Percentiles rank a stretch among this genome's conserved stretches.
Evolutionary conservation across 1,284 basidiomycete species (phyloP).

Genomic region (Ustilago esculenta): DNA sequence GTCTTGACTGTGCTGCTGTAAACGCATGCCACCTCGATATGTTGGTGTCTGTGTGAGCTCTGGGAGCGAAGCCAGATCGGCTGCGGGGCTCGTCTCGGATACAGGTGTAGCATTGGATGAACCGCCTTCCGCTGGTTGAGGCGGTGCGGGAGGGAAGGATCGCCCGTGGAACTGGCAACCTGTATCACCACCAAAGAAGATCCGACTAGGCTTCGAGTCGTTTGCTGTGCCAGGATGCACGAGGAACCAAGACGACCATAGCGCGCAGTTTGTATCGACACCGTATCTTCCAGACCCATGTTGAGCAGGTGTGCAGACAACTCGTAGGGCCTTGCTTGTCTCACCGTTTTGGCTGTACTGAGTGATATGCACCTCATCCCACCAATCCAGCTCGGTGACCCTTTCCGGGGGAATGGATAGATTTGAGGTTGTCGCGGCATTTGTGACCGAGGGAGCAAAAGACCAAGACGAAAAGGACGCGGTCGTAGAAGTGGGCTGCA

Average conservation of each 20-base stretch:
- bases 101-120: conserved; percentile 5
- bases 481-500: conserved; percentile 2
- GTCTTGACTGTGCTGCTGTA: conserved; percentile 5
- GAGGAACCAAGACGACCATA: conserved; percentile 62
- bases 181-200: conserved; percentile 64
- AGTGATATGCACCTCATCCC: conserved; percentile 51
- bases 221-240: conserved; percentile 16
- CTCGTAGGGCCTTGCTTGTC: conserved; percentile 4
- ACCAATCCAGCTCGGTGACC: conserved; percentile 63
- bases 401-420: conserved; percentile 46
- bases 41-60: neutral
- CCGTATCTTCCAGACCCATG: conserved; percentile 61
- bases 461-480: conserved; percentile 15
- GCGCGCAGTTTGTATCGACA: conserved; percentile 47
- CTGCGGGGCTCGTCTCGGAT: conserved; percentile 7
- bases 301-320: conserved; percentile 63
- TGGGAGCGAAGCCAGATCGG: conserved; percentile 7
- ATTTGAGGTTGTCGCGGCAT: conserved; percentile 20
- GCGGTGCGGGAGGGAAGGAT: conserved; percentile 33
- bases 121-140: conserved; percentile 7
- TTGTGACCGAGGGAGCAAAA: conserved; percentile 11
- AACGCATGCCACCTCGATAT: conserved; percentile 25
- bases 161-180: conserved; percentile 59
- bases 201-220: conserved; percentile 2
- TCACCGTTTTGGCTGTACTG: neutral